Evolutionary conservation across 352 stramenopile species (phyloP).

Genomic region (Thraustotheca clavata): DNA sequence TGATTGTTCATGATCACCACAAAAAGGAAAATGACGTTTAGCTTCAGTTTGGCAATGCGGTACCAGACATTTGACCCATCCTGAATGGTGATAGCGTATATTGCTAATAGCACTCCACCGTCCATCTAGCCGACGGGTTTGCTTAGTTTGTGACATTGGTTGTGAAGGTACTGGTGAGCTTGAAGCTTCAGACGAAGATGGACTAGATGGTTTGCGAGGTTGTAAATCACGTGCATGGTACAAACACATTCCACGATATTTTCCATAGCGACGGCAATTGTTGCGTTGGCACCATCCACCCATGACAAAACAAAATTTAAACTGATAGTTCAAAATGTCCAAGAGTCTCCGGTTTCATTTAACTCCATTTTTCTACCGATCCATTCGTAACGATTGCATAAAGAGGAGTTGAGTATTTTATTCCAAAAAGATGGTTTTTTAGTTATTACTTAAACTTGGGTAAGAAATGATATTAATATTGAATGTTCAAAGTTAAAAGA

Average conservation of each 20-base stretch:
- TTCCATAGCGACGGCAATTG: slow-evolving; percentile 7
- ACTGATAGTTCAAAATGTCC: too few relatives aligned
- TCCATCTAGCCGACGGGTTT: background rate
- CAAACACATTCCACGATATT: slow-evolving; percentile 1
- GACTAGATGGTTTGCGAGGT: too few relatives aligned
- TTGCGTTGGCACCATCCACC: background rate
- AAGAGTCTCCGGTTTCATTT: too few relatives aligned
- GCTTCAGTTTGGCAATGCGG: slow-evolving; percentile 8
- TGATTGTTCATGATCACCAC: slow-evolving; percentile 6
- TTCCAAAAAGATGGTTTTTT: too few relatives aligned
- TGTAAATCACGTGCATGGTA: slow-evolving; percentile 11
- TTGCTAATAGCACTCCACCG: slow-evolving; percentile 17
- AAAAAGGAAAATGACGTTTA: slow-evolving; percentile 17
- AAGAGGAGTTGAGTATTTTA: too few relatives aligned
- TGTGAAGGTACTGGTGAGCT: background rate
- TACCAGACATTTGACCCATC: slow-evolving; percentile 21
- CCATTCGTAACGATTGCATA: too few relatives aligned
- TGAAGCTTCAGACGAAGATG: background rate
- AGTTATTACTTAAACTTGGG: too few relatives aligned
- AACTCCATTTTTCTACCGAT: too few relatives aligned
- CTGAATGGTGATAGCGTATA: slow-evolving; percentile 20
- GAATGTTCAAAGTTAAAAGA: too few relatives aligned
- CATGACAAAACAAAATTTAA: too few relatives aligned
- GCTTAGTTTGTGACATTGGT: background rate
- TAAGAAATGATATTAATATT: too few relatives aligned